phyloP scores from a whole-genome alignment of 345 rosid genomes.

The Citrus hindsii region DNA sequence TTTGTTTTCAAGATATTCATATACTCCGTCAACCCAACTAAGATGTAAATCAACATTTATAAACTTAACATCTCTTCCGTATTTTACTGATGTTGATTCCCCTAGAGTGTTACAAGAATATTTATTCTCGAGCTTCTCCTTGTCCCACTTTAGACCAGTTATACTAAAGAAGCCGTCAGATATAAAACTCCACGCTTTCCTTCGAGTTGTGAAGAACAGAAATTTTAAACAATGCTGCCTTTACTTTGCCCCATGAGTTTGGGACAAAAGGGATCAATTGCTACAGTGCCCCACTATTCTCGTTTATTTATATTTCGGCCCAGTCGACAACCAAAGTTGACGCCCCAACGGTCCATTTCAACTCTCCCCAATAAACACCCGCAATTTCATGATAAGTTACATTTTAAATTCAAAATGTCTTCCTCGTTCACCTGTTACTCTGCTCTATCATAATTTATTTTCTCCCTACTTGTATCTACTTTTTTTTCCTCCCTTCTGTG shows the following conservation, averaged over 20 bases:
- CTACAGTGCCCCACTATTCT: no score
- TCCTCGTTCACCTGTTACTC: no score
- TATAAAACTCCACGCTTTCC: conserved; percentile 41
- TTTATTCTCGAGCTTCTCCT: conserved; percentile 40
- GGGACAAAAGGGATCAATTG: no score
- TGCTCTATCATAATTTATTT: not conserved
- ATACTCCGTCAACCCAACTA: no score
- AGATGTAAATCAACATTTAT: rapidly evolving
- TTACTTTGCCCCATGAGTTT: no score
- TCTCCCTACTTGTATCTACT: not conserved
- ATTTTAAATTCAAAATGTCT: no score
- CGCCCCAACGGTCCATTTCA: not conserved
- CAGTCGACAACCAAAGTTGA: not conserved
- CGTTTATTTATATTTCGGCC: not conserved
- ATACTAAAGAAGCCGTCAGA: conserved; percentile 33
- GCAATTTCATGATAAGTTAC: not conserved
- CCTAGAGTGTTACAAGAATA: not conserved
- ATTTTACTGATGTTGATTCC: rapidly evolving
- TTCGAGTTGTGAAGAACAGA: not conserved
- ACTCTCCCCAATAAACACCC: no score
- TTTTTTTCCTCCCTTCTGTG: no score
- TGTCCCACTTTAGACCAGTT: conserved; percentile 43
- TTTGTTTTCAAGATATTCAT: rapidly evolving
- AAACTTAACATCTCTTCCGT: no score
- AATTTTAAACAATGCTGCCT: not conserved